A percentile compares a stretch with the other conserved stretches of the same genome.
phyloP scores from a whole-genome alignment of 176 grass and related monocot genomes.

The Oryza glaberrima region DNA sequence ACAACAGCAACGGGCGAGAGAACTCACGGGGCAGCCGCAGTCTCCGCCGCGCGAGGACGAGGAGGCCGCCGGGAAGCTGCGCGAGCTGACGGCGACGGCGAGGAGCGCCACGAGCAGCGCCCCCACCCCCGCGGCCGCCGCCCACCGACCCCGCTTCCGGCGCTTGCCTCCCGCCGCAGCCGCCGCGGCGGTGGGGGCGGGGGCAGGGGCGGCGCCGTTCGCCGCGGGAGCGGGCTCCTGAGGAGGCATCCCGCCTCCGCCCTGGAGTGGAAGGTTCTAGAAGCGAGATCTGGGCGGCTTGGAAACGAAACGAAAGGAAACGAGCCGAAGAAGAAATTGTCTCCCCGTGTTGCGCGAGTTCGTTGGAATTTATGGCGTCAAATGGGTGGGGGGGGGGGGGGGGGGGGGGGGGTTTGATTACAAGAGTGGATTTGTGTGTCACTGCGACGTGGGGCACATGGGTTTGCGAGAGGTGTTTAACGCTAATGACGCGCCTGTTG shows the following conservation, averaged over 20 bases:
- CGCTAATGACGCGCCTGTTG: slow-evolving; percentile 23
- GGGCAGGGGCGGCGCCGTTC: background rate
- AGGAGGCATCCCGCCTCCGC: slow-evolving; percentile 36
- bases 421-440: slow-evolving; percentile 9
- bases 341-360: background rate
- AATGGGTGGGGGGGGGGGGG: background rate
- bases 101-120: slow-evolving; percentile 65
- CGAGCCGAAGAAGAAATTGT: slow-evolving; percentile 23
- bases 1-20: background rate
- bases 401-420: background rate
- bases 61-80: slow-evolving; percentile 46
- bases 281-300: slow-evolving; percentile 42
- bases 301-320: no score
- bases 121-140: slow-evolving; percentile 39
- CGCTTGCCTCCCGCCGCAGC: background rate
- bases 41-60: slow-evolving; percentile 31
- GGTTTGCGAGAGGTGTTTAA: slow-evolving; percentile 14
- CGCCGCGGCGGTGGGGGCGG: background rate
- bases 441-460: slow-evolving; percentile 16
- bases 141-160: slow-evolving; percentile 34
- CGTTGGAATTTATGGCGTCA: slow-evolving; percentile 40
- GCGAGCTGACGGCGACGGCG: slow-evolving; percentile 57
- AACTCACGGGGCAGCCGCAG: slow-evolving; percentile 66
- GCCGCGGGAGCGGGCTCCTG: background rate
- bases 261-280: slow-evolving; percentile 37